phyloP scores from a whole-genome alignment of 2,329 filamentous ascomycete genomes.

The Colletotrichum destructivum region DNA sequence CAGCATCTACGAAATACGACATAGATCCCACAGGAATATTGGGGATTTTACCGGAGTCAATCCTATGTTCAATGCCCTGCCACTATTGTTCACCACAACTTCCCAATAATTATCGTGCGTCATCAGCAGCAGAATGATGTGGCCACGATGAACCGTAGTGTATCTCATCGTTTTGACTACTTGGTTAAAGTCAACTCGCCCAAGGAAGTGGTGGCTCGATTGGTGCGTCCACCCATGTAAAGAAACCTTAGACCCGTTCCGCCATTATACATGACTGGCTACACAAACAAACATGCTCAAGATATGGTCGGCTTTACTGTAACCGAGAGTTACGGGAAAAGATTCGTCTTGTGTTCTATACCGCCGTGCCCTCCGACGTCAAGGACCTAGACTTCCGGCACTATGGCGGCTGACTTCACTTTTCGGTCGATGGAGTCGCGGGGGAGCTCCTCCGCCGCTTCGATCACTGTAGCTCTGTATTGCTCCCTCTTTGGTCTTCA shows the following conservation, averaged over 20 bases:
- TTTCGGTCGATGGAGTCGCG: slow-evolving; percentile 12
- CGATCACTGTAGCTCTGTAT: slow-evolving; percentile 19
- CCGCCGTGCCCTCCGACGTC: background rate
- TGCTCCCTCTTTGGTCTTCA: slow-evolving; percentile 26
- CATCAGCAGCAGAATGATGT: background rate
- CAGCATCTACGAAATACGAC: no score
- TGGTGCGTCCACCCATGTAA: background rate
- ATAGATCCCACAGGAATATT: no score
- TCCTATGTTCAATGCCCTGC: background rate
- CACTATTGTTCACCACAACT: background rate
- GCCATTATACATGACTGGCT: background rate
- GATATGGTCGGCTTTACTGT: background rate
- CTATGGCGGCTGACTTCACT: slow-evolving; percentile 22
- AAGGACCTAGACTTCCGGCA: slow-evolving; percentile 25
- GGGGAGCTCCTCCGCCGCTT: slow-evolving; percentile 4
- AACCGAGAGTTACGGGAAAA: background rate
- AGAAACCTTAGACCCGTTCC: background rate
- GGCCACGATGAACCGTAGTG: background rate
- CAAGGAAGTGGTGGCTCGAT: background rate
- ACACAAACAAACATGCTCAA: background rate
- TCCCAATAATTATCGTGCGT: background rate
- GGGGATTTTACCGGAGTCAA: background rate
- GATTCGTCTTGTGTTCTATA: background rate
- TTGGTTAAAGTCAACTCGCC: background rate
- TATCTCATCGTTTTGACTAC: no score